phyloP scores from a whole-genome alignment of 768 basidiomycete genomes.

The Leccinum truebloodii region DNA sequence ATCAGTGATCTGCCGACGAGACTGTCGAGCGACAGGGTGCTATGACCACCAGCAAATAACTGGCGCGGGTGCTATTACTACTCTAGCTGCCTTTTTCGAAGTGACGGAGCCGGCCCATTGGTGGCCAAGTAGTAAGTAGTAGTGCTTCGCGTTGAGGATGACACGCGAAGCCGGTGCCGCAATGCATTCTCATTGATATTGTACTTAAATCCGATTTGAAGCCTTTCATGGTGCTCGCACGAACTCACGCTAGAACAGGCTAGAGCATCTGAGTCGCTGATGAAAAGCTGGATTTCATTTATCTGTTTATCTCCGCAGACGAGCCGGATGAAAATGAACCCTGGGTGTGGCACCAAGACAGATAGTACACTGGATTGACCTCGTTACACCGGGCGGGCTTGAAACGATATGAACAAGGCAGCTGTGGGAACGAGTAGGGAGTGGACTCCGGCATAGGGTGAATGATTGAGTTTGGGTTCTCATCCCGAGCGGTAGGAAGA shows the following conservation, averaged over 20 bases:
- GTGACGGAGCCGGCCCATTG: slow-evolving; percentile 12
- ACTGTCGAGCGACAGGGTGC: neutral
- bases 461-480: neutral
- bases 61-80: neutral
- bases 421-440: neutral
- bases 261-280: slow-evolving; percentile 6
- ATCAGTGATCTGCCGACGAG: neutral
- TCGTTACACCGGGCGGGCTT: slow-evolving; percentile 19
- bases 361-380: slow-evolving; percentile 10
- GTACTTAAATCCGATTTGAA: slow-evolving; percentile 8
- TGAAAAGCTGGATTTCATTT: slow-evolving; percentile 12
- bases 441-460: neutral
- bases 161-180: slow-evolving; percentile 1
- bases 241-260: slow-evolving; percentile 8
- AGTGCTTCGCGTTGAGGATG: neutral
- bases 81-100: slow-evolving; percentile 9
- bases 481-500: neutral
- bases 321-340: neutral
- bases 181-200: slow-evolving; percentile 6
- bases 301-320: slow-evolving; percentile 29
- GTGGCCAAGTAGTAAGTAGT: neutral
- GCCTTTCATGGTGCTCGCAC: slow-evolving; percentile 7
- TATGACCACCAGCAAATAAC: neutral
- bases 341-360: neutral
- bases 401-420: neutral